Percentiles rank a stretch among this genome's conserved stretches.
These are phyloP conservation scores for Trametes meyenii DNA, from an alignment of 768 basidiomycete genomes.

Conservation along the genomic window DNA sequence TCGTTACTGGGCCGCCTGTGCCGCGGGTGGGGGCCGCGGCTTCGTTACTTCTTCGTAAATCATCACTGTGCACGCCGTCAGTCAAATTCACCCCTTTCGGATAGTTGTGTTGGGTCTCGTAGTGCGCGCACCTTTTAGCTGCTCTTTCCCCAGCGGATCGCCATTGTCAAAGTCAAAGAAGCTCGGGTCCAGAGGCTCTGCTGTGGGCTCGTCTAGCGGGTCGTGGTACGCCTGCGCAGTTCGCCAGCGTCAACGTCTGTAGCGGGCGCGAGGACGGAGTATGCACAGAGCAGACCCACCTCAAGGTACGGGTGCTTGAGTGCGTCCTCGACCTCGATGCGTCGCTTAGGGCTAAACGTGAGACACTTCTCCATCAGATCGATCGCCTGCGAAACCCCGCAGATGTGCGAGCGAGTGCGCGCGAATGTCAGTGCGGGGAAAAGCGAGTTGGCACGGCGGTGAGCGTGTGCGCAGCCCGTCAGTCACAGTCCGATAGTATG, in stretches of 20 bases:
- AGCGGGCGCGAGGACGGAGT: background rate
- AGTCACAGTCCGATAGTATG: background rate
- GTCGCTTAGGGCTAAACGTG: conserved; percentile 83
- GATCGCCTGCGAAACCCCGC: conserved; percentile 49
- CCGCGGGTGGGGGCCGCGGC: conserved; percentile 15
- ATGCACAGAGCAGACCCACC: conserved; percentile 51
- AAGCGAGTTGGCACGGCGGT: conserved; percentile 21
- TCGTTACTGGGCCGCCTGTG: conserved; percentile 15
- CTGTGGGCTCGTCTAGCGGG: conserved; percentile 84
- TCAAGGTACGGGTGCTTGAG: conserved; percentile 88
- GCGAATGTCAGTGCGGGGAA: background rate
- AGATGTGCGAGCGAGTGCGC: background rate
- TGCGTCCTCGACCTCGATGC: conserved; percentile 87
- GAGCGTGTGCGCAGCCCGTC: conserved; percentile 23
- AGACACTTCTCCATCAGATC: conserved; percentile 81
- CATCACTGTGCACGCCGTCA: conserved; percentile 27
- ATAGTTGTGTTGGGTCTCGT: background rate
- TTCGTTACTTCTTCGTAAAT: conserved; percentile 40
- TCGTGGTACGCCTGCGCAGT: conserved; percentile 78
- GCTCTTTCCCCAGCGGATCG: conserved; percentile 62
- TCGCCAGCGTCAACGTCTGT: background rate
- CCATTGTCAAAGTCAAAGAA: conserved; percentile 87
- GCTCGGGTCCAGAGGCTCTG: conserved; percentile 69
- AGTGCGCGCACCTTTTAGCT: conserved; percentile 58
- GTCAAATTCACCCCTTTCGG: background rate